Evolutionary conservation across 1,284 basidiomycete species (phyloP), one percentile per base, ranked within the genome.

Genomic region (Salmacisia buchloeana): DNA sequence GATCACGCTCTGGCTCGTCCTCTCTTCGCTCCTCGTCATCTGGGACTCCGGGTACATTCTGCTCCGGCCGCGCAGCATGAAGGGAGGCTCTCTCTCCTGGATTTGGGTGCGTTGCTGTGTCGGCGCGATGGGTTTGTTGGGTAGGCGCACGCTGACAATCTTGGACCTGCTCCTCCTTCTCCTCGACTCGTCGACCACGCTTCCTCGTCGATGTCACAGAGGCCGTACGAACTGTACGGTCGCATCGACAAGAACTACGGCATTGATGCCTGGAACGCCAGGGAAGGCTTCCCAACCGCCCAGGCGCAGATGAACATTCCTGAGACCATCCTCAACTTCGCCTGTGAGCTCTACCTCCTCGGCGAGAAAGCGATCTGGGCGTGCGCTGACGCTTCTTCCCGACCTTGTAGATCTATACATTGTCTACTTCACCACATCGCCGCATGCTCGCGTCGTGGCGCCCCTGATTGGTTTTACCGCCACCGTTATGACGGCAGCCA

Each of bases 211-310:
- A n/a, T n/a, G n/a, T n/a, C n/a, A 29, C 65, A 61, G 65, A 54
- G 67, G 12, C 70, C 70, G 9, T 71, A 75, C 63, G 62, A 65
- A 36, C 74, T 90, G 33, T 91, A 92, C 79, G 87, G 89, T 70
- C 82, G 88, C 49, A 82, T 93, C 60, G 88, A 90, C 76, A 82
- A 83, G 64, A 86, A 90, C 10, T 94, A 96, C 73, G 90, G 90
- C 12, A 71, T 86, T 29, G 83, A 83, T 33, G 85, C 88, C 0
- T 83, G 87, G 46, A 81, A 87, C 64, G 79, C 83, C 1, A 85
- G 85, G 23, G 85, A 88, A 64, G 92, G 92, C 0, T 96, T 94
- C 81, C 87, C 91, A 9, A 89, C 86, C 70, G 92, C 92, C 1
- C 92, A 94, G 82, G 85, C 90, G 12, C 74, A 88, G 25, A 80